These are phyloP conservation scores for Annulohypoxylon moriforme DNA, from an alignment of 495 filamentous ascomycete species.

Conservation along the genomic window DNA sequence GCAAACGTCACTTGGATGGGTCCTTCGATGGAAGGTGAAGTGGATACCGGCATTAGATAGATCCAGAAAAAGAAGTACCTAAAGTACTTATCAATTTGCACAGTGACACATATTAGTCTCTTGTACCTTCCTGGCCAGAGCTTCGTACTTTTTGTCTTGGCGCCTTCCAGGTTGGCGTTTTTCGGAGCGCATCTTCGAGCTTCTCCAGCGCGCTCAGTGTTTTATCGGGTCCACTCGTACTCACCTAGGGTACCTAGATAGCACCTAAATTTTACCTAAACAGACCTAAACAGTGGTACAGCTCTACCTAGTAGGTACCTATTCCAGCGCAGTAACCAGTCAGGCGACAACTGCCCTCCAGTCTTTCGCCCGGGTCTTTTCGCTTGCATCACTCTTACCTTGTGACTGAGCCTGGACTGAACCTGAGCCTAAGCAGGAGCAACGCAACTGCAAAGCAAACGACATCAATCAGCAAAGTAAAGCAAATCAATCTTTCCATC, in stretches of 20 bases:
- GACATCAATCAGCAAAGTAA: constrained; percentile 27
- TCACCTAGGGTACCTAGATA: constrained; percentile 5
- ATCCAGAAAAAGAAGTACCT: constrained; percentile 27
- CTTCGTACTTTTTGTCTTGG: constrained; percentile 39
- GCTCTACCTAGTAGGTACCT: no score
- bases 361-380: constrained; percentile 10
- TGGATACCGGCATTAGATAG: constrained; percentile 37
- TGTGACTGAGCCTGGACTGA: constrained; percentile 16
- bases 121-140: constrained; percentile 27
- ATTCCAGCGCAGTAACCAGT: constrained; percentile 16
- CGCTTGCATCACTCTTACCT: constrained; percentile 46
- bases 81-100: constrained; percentile 18
- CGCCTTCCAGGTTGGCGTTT: constrained; percentile 23
- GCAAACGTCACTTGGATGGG: constrained; percentile 48
- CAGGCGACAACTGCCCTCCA: constrained; percentile 31
- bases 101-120: not conserved
- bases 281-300: constrained; percentile 13
- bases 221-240: constrained; percentile 9
- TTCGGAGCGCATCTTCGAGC: constrained; percentile 42
- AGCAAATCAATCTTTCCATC: constrained; percentile 5
- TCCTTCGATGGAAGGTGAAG: constrained; percentile 22
- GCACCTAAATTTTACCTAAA: not conserved
- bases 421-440: constrained; percentile 17
- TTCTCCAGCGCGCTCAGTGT: constrained; percentile 18
- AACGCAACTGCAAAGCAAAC: constrained; percentile 34